Conservation (phyloP, 2,329 filamentous ascomycete species). For the Curvularia eragrostidis region DNA sequence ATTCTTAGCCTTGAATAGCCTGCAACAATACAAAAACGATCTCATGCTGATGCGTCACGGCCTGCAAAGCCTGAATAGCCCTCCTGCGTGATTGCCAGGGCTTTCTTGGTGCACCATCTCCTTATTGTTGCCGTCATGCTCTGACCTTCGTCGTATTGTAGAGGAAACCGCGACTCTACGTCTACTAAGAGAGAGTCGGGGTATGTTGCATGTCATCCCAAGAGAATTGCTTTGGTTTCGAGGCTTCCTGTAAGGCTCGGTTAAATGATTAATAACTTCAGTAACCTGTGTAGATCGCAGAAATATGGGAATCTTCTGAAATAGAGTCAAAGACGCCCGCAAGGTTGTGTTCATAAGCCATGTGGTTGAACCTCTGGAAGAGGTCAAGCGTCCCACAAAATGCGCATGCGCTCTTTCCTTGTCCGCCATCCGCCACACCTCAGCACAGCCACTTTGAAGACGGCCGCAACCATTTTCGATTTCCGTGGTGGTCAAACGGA, state of each 20-base stretch:
- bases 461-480: not conserved
- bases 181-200: conserved; percentile 1
- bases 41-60: not conserved
- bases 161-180: not conserved
- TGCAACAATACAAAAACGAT: not conserved
- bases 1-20: not conserved
- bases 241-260: not conserved
- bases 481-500: not conserved
- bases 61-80: not conserved
- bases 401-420: not conserved
- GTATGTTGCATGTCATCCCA: not conserved
- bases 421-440: not conserved
- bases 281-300: not conserved
- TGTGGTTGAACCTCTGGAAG: not conserved
- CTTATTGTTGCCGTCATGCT: not conserved
- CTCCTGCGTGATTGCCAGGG: not conserved
- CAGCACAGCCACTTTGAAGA: not conserved
- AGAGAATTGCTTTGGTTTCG: not conserved
- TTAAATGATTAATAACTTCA: not conserved
- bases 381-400: not conserved
- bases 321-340: not conserved
- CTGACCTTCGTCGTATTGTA: too few species aligned
- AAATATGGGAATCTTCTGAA: not conserved
- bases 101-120: too few species aligned
- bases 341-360: not conserved